Conservation (phyloP, 305 asterid genomes). For the Fraxinus baroniana region DNA sequence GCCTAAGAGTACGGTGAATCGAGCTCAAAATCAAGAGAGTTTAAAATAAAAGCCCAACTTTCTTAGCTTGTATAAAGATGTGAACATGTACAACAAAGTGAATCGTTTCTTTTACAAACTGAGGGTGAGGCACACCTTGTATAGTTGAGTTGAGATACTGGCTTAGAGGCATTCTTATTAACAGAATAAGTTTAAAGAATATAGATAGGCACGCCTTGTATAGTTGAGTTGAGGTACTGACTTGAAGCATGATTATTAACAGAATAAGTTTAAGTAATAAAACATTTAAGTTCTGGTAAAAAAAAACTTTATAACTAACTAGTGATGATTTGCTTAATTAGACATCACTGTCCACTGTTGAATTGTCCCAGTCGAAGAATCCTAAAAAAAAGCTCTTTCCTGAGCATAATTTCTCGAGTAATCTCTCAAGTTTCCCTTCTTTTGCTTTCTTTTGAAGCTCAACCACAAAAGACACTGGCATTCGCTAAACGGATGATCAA, state of each 20-base stretch:
- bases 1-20: not conserved
- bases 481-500: slow-evolving; percentile 45
- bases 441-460: slow-evolving; percentile 47
- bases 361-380: slow-evolving; percentile 20
- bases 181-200: too few relatives aligned
- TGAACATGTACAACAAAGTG: not conserved
- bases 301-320: too few relatives aligned
- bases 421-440: slow-evolving; percentile 34
- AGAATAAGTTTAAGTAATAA: not conserved
- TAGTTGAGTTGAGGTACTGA: not conserved
- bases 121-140: not conserved
- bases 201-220: not conserved
- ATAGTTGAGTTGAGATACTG: too few relatives aligned
- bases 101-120: not conserved
- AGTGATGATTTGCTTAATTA: not conserved
- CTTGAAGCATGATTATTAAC: not conserved
- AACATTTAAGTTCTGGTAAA: too few relatives aligned
- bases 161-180: too few relatives aligned
- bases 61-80: not conserved
- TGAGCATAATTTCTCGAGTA: slow-evolving; percentile 38
- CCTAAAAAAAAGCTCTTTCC: slow-evolving; percentile 62
- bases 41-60: not conserved
- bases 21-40: not conserved
- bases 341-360: not conserved
- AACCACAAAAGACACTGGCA: slow-evolving; percentile 38